phyloP scores from a whole-genome alignment of 345 rosid species.

The Pistacia integerrima region DNA sequence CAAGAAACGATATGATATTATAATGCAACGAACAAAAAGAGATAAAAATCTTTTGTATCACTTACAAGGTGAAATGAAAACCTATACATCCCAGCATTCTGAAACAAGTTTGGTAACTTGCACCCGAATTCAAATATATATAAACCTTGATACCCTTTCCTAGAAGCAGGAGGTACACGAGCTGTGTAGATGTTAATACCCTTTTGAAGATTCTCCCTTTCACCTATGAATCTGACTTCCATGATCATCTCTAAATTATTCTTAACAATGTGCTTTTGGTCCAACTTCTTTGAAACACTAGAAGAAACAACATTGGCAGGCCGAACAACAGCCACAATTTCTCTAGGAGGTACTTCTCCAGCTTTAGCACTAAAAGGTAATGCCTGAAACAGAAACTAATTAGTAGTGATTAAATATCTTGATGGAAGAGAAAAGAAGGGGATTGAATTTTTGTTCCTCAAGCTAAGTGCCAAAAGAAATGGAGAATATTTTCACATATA shows the following conservation, averaged over 20 bases:
- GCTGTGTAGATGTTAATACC: constrained; percentile 26
- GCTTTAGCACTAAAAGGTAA: constrained; percentile 46
- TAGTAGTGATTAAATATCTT: not conserved
- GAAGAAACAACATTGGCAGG: constrained; percentile 47
- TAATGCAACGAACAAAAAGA: not conserved
- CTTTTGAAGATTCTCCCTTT: constrained; percentile 22
- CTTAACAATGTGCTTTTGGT: constrained; percentile 57
- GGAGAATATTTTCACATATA: not conserved
- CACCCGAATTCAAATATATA: constrained; percentile 53
- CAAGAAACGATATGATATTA: not conserved
- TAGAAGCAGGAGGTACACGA: constrained; percentile 38
- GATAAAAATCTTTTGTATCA: constrained; percentile 1
- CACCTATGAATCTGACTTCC: constrained; percentile 37
- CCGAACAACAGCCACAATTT: constrained; percentile 71
- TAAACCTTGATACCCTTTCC: constrained; percentile 51
- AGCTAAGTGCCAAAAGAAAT: not conserved
- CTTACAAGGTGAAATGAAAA: constrained; percentile 62
- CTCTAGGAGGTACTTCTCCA: constrained; percentile 49
- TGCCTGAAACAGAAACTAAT: constrained; percentile 44
- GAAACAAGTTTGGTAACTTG: constrained; percentile 41
- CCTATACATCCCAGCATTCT: constrained; percentile 49
- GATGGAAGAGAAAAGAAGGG: not conserved
- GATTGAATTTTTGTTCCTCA: not conserved
- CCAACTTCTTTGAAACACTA: constrained; percentile 40
- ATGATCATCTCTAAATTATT: constrained; percentile 45